Conservation (phyloP, 306 rosid genomes). For the Cicer arietinum region DNA sequence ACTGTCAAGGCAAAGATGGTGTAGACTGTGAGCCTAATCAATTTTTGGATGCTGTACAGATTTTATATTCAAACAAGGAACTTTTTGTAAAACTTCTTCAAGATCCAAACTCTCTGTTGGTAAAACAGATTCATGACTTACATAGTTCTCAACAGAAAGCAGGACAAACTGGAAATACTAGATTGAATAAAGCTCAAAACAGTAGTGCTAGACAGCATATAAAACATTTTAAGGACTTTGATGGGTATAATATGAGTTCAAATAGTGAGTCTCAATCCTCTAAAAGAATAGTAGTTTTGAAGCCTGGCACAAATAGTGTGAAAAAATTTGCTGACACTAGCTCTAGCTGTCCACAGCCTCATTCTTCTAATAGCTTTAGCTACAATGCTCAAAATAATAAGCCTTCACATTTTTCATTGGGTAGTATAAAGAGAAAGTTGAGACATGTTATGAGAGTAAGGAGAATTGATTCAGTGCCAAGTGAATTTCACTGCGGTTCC, state of each 20-base stretch:
- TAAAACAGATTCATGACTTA: constrained; percentile 61
- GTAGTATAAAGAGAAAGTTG: constrained; percentile 61
- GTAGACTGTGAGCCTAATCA: constrained; percentile 61
- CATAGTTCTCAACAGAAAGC: constrained; percentile 52
- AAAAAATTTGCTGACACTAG: constrained; percentile 41
- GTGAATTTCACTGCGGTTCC: constrained; percentile 32
- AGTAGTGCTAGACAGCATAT: constrained; percentile 42
- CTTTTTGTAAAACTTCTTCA: constrained; percentile 68
- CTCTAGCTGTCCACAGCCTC: too few relatives aligned
- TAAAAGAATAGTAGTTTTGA: constrained; percentile 59
- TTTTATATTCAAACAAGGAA: constrained; percentile 75
- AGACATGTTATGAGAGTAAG: constrained; percentile 54
- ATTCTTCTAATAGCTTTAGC: too few relatives aligned
- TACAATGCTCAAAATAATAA: constrained; percentile 18
- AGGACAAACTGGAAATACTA: constrained; percentile 42
- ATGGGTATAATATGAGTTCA: constrained; percentile 39
- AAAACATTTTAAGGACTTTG: constrained; percentile 13
- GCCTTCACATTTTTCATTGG: constrained; percentile 48
- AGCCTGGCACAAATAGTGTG: constrained; percentile 46
- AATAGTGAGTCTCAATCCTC: constrained; percentile 41
- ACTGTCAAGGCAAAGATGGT: constrained; percentile 50
- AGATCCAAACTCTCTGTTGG: constrained; percentile 75
- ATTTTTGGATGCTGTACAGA: constrained; percentile 67
- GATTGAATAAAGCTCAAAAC: constrained; percentile 41
- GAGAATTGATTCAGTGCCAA: constrained; percentile 41